These are phyloP conservation scores for Entoloma clypeatum DNA, from an alignment of 1,284 basidiomycete species.

Conservation along the genomic window DNA sequence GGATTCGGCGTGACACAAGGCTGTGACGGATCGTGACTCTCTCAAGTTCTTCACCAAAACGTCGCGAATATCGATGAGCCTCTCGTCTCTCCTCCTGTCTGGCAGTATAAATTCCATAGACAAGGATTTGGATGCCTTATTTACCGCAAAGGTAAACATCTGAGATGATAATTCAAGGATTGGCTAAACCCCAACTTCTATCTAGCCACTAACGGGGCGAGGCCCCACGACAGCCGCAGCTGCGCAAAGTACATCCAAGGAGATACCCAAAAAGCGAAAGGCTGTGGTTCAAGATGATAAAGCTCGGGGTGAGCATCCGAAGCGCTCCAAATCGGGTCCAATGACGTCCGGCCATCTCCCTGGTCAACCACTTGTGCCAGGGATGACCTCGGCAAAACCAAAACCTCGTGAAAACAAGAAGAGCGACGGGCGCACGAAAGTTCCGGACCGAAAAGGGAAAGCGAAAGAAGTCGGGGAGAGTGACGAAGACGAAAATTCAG, in stretches of 20 bases:
- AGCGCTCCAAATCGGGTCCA: slow-evolving; percentile 20
- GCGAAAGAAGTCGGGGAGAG: slow-evolving; percentile 18
- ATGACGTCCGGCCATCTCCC: slow-evolving; percentile 9
- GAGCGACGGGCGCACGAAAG: slow-evolving; percentile 23
- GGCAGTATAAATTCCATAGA: slow-evolving; percentile 27
- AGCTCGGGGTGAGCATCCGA: slow-evolving; percentile 13
- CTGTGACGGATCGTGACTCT: slow-evolving; percentile 11
- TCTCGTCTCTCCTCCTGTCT: slow-evolving; percentile 25
- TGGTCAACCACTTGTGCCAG: neutral
- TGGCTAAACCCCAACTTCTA: neutral
- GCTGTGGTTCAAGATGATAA: slow-evolving; percentile 25
- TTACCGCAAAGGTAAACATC: slow-evolving; percentile 31
- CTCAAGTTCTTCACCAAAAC: slow-evolving; percentile 5
- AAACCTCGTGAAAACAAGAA: slow-evolving; percentile 10
- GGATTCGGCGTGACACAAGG: neutral
- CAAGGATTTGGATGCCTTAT: slow-evolving; percentile 40
- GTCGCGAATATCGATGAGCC: slow-evolving; percentile 20
- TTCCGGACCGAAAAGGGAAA: slow-evolving; percentile 18
- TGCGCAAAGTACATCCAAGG: slow-evolving; percentile 24
- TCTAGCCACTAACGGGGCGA: slow-evolving; percentile 14
- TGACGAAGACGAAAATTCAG: slow-evolving; percentile 31
- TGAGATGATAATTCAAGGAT: neutral
- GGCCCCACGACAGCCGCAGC: slow-evolving; percentile 11
- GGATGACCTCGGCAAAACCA: slow-evolving; percentile 4
- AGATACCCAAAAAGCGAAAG: slow-evolving; percentile 28